phyloP scores from a whole-genome alignment of 208 protist genomes.

The Lotmaria passim region DNA sequence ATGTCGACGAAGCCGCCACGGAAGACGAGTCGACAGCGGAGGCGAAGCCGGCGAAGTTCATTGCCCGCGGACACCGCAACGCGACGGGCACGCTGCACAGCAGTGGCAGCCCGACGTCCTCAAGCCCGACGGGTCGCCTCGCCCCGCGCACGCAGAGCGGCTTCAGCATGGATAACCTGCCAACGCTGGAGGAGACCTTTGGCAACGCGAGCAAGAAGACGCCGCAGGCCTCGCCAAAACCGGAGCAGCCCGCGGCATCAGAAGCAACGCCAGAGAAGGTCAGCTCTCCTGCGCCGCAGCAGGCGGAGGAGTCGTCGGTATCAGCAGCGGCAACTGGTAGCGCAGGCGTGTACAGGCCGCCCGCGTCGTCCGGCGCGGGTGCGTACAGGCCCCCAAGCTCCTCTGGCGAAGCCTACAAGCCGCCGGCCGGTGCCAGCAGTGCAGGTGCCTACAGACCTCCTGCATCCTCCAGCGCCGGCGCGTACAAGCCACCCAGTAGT shows the following conservation, averaged over 20 bases:
- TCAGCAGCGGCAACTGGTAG: conserved; percentile 4
- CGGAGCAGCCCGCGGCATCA: neutral
- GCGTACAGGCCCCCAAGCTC: conserved; percentile 43
- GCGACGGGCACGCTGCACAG: conserved; percentile 56
- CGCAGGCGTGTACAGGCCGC: conserved; percentile 32
- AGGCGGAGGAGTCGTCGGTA: neutral
- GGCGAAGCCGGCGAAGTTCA: conserved; percentile 64
- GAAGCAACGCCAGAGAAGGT: too few species aligned
- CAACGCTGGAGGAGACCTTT: conserved; percentile 67
- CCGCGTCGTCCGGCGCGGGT: conserved; percentile 14
- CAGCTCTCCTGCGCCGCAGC: conserved; percentile 11
- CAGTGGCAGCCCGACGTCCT: conserved; percentile 14
- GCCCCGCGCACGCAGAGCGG: conserved; percentile 16
- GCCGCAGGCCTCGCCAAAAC: conserved; percentile 13
- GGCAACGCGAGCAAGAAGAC: conserved; percentile 39
- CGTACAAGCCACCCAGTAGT: conserved; percentile 14
- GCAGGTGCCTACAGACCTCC: conserved; percentile 35
- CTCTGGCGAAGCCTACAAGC: conserved; percentile 45
- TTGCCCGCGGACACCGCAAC: conserved; percentile 67
- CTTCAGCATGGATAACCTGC: conserved; percentile 56
- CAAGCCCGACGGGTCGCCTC: conserved; percentile 4
- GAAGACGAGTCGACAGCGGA: conserved; percentile 33
- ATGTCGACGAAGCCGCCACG: conserved; percentile 16
- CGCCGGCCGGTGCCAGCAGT: conserved; percentile 22
- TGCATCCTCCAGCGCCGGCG: neutral